Evolutionary conservation across 768 basidiomycete genomes (phyloP).

Genomic region (Trametes cubensis): DNA sequence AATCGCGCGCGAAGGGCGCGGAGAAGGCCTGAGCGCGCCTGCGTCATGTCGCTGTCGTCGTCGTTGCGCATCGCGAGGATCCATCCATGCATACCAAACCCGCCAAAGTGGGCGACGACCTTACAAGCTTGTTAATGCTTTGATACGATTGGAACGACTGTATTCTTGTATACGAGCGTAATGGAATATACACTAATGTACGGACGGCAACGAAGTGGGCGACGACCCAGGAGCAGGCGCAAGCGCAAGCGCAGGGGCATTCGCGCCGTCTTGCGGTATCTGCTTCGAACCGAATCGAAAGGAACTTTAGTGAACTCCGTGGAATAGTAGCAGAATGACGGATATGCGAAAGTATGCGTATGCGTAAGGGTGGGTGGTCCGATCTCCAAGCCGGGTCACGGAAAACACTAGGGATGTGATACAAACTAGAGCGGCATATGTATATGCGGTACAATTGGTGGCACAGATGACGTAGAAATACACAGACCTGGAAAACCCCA

Average conservation of each 20-base stretch:
- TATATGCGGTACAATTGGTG: neutral
- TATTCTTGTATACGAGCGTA: slow-evolving; percentile 19
- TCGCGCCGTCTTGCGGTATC: too few relatives aligned
- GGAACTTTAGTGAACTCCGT: too few relatives aligned
- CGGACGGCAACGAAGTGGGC: neutral
- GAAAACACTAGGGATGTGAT: neutral
- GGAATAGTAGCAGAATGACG: neutral
- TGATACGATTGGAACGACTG: slow-evolving; percentile 16
- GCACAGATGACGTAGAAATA: neutral
- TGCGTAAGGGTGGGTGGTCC: neutral
- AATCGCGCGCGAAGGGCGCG: neutral
- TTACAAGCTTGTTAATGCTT: slow-evolving; percentile 1
- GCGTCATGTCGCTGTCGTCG: neutral
- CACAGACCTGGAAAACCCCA: neutral
- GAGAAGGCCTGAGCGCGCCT: slow-evolving; percentile 11
- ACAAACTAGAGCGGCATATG: neutral
- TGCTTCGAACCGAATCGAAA: too few relatives aligned
- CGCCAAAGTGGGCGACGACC: neutral
- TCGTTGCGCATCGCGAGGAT: neutral
- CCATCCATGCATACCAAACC: too few relatives aligned
- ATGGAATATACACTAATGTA: slow-evolving; percentile 20
- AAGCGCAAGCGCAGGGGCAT: too few relatives aligned
- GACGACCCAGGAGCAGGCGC: too few relatives aligned
- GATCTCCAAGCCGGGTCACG: neutral
- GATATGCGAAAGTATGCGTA: neutral